Evolutionary conservation across 257 asterid species (phyloP).

Genomic region (Thymus mandschuricus): DNA sequence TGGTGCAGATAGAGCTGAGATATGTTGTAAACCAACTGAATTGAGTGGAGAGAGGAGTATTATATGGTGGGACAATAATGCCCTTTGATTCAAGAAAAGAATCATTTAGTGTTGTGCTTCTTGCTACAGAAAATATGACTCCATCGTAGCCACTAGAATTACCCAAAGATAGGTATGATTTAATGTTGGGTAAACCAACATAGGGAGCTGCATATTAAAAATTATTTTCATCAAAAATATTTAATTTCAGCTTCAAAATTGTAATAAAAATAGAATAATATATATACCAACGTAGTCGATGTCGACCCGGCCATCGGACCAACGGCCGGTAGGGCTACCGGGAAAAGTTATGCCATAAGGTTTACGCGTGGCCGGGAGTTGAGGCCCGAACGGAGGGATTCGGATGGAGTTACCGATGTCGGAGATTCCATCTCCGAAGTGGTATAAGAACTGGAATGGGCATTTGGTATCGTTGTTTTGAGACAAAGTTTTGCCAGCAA

Average conservation of each 20-base stretch:
- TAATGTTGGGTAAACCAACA: conserved; percentile 32
- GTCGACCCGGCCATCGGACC: conserved; percentile 34
- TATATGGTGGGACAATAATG: conserved; percentile 28
- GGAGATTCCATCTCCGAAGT: conserved; percentile 26
- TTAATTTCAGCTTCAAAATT: too few relatives aligned
- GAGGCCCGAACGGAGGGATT: conserved; percentile 1
- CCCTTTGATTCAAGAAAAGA: conserved; percentile 25
- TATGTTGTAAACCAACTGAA: conserved; percentile 35
- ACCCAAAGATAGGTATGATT: conserved; percentile 29
- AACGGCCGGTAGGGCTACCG: conserved; percentile 42
- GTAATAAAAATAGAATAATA: too few relatives aligned
- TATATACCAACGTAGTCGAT: conserved; percentile 28
- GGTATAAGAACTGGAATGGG: conserved; percentile 26
- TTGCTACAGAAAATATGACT: conserved; percentile 35
- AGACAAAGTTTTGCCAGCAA: not conserved
- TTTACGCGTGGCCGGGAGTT: conserved; percentile 20
- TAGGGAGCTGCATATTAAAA: conserved; percentile 22
- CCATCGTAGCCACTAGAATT: conserved; percentile 28
- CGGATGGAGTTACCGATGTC: conserved; percentile 39
- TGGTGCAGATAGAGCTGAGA: conserved; percentile 20
- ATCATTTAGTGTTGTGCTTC: conserved; percentile 34
- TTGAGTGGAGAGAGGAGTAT: conserved; percentile 36
- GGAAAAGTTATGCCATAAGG: conserved; percentile 49
- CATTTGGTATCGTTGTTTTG: not conserved
- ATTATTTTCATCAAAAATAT: too few relatives aligned